These are phyloP conservation scores for Lyophyllum shimeji DNA, from an alignment of 768 basidiomycete genomes.

Conservation along the genomic window DNA sequence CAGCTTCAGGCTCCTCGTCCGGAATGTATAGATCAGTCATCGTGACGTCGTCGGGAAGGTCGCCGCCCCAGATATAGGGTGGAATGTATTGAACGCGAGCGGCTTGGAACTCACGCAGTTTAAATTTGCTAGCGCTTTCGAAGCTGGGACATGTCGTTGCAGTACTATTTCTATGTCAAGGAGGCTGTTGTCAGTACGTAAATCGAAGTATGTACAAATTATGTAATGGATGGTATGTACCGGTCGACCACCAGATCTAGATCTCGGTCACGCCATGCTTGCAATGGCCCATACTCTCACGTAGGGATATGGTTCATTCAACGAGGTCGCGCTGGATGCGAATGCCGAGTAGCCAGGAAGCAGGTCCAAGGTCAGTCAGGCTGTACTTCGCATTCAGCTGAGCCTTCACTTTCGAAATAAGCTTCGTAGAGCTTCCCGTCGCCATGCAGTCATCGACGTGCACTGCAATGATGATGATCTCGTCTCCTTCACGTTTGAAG, in stretches of 20 bases:
- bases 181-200: too few relatives aligned
- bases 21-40: constrained; percentile 8
- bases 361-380: background rate
- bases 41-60: constrained; percentile 23
- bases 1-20: background rate
- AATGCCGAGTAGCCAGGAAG: constrained; percentile 2
- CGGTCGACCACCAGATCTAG: too few relatives aligned
- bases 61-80: constrained; percentile 24
- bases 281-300: too few relatives aligned
- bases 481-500: constrained; percentile 7
- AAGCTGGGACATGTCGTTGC: too few relatives aligned
- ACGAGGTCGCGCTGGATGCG: constrained; percentile 13
- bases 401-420: constrained; percentile 18
- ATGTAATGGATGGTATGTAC: too few relatives aligned
- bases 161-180: too few relatives aligned
- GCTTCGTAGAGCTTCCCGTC: constrained; percentile 17
- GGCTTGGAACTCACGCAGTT: constrained; percentile 14
- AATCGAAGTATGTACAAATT: too few relatives aligned
- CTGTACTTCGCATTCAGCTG: background rate
- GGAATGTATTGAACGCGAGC: constrained; percentile 23
- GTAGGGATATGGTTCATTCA: too few relatives aligned
- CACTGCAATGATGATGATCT: constrained; percentile 20
- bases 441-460: constrained; percentile 27
- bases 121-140: constrained; percentile 17
- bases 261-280: too few relatives aligned